Conservation (phyloP, 495 filamentous ascomycete genomes). For the Xylaria scruposa region DNA sequence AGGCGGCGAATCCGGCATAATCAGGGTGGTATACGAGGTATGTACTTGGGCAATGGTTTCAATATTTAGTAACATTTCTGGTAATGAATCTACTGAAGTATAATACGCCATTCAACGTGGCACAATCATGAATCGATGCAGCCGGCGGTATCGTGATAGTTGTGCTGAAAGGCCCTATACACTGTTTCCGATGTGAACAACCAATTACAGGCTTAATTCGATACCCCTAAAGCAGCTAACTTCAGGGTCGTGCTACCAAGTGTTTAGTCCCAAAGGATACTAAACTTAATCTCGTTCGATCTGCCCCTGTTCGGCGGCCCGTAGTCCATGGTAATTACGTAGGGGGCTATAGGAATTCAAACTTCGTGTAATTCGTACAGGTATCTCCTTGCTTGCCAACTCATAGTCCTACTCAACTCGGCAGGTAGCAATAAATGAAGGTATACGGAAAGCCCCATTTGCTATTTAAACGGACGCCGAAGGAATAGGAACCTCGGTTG, state of each 20-base stretch:
- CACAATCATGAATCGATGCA: background rate
- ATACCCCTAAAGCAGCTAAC: background rate
- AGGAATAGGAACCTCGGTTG: background rate
- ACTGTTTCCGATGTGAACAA: background rate
- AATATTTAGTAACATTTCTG: background rate
- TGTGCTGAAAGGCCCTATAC: background rate
- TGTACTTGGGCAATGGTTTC: background rate
- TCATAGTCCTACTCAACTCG: background rate
- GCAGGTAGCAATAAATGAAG: slow-evolving; percentile 1
- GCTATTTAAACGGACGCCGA: background rate
- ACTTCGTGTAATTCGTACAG: background rate
- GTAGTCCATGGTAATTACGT: background rate
- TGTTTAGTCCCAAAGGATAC: background rate
- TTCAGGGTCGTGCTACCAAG: background rate
- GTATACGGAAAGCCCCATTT: background rate
- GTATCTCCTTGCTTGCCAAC: background rate
- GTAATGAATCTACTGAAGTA: background rate
- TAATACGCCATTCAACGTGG: background rate
- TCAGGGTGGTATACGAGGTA: background rate
- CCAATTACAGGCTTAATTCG: background rate
- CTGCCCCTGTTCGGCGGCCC: background rate
- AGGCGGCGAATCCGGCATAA: background rate
- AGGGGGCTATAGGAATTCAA: background rate
- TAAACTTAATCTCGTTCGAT: background rate
- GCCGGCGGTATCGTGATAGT: background rate